These are phyloP conservation scores for Termitomyces sp. DNA, from an alignment of 768 basidiomycete species.

Conservation along the genomic window DNA sequence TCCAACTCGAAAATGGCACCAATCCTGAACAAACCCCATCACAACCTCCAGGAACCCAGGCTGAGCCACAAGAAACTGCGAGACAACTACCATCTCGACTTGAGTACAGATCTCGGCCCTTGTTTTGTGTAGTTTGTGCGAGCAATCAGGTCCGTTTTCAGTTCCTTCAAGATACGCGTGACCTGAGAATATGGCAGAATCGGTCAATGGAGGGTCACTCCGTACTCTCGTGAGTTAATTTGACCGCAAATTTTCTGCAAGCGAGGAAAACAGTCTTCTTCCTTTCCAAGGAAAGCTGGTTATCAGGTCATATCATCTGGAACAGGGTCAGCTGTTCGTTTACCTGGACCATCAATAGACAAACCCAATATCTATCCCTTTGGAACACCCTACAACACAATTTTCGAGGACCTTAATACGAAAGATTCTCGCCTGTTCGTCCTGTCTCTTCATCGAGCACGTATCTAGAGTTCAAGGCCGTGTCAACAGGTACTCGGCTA, in stretches of 20 bases:
- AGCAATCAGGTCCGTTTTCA: conserved; percentile 81
- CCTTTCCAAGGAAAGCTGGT: conserved; percentile 72
- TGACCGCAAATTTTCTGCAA: not conserved
- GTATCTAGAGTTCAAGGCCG: conserved; percentile 4
- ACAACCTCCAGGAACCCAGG: conserved; percentile 8
- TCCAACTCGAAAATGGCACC: conserved; percentile 24
- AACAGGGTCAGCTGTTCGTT: conserved; percentile 93
- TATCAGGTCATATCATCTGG: conserved; percentile 91
- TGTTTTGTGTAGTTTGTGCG: conserved; percentile 99
- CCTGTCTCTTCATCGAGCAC: not conserved
- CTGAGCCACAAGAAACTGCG: not conserved
- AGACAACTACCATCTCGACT: conserved; percentile 8
- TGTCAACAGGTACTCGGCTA: conserved; percentile 75
- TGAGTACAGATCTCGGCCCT: conserved; percentile 62
- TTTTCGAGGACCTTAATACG: conserved; percentile 82
- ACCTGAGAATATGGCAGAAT: conserved; percentile 53
- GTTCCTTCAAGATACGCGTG: conserved; percentile 9
- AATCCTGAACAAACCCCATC: conserved; percentile 12
- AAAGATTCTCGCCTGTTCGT: conserved; percentile 87
- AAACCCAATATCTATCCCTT: conserved; percentile 97
- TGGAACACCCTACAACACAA: conserved; percentile 94
- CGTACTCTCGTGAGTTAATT: conserved; percentile 71
- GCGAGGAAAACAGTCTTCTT: conserved; percentile 13
- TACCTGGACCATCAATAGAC: conserved; percentile 95
- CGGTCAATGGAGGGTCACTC: conserved; percentile 98